phyloP scores from a whole-genome alignment of 164 flowering plant genomes.

The Aristolochia californica region DNA sequence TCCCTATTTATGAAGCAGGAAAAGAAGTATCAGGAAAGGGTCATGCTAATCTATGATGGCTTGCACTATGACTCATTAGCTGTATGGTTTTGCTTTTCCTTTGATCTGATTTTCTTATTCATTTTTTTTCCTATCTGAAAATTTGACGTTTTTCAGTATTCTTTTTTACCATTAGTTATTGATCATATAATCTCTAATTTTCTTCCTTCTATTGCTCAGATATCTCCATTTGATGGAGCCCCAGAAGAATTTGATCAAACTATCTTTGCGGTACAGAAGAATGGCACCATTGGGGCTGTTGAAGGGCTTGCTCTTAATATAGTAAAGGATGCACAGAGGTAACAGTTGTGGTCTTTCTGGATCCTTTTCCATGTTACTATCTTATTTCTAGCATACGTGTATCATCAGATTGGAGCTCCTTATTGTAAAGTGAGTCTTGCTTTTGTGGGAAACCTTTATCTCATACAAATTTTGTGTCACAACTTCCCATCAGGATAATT shows the following conservation, averaged over 20 bases:
- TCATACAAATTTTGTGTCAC: too few relatives aligned
- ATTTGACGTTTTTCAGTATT: background rate
- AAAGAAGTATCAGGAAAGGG: constrained; percentile 64
- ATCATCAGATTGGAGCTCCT: background rate
- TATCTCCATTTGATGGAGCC: constrained; percentile 79
- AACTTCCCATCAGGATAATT: too few relatives aligned
- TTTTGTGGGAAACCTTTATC: too few relatives aligned
- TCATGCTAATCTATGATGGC: constrained; percentile 92
- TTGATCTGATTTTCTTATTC: background rate
- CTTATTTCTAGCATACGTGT: background rate
- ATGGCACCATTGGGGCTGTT: constrained; percentile 58
- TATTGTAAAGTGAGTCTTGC: too few relatives aligned
- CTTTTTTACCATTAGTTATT: background rate
- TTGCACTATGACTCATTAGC: constrained; percentile 95
- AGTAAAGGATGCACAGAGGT: constrained; percentile 82
- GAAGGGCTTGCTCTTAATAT: constrained; percentile 60
- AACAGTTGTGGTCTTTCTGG: constrained; percentile 5
- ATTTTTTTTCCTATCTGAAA: background rate
- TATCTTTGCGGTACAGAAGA: constrained; percentile 49
- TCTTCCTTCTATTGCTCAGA: constrained; percentile 23
- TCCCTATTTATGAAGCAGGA: constrained; percentile 34
- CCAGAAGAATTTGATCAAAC: constrained; percentile 96
- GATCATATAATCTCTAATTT: background rate
- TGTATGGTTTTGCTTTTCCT: constrained; percentile 28
- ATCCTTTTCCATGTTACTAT: background rate